Evolutionary conservation across 805 yeast species (phyloP).

Genomic region (Tetrapisispora pingtungensis): DNA sequence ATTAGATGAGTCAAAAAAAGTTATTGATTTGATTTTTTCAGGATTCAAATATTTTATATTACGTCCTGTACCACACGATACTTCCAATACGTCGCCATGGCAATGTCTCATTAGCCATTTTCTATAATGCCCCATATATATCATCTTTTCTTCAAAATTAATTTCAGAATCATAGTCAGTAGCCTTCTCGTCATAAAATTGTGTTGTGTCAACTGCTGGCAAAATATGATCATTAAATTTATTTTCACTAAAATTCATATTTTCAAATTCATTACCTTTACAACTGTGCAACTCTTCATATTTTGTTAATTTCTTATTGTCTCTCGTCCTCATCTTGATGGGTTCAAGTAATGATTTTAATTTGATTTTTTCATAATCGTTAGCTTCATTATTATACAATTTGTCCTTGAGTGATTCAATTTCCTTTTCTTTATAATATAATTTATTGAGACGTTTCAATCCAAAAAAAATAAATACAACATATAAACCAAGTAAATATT

Average conservation of each 20-base stretch:
- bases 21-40: conserved; percentile 53
- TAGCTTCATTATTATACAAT: conserved; percentile 27
- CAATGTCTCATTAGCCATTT: conserved; percentile 71
- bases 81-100: conserved; percentile 85
- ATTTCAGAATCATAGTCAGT: conserved; percentile 71
- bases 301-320: conserved; percentile 46
- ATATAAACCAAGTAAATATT: conserved; percentile 53
- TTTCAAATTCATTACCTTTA: conserved; percentile 24
- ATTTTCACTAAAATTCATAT: conserved; percentile 25
- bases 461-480: conserved; percentile 48
- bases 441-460: conserved; percentile 53
- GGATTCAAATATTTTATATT: conserved; percentile 68
- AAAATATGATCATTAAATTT: conserved; percentile 35
- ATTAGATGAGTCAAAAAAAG: conserved; percentile 75
- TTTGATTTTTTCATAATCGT: conserved; percentile 56
- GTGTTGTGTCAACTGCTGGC: conserved; percentile 72
- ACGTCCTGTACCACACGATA: conserved; percentile 94
- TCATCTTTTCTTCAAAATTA: conserved; percentile 41
- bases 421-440: conserved; percentile 57
- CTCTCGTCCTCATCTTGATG: conserved; percentile 47
- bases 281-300: conserved; percentile 44
- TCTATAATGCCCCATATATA: conserved; percentile 48
- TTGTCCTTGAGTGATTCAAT: conserved; percentile 34
- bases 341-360: conserved; percentile 48
- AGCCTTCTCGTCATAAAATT: conserved; percentile 69